phyloP scores from a whole-genome alignment of 306 rosid species.

The Cicer cuneatum region DNA sequence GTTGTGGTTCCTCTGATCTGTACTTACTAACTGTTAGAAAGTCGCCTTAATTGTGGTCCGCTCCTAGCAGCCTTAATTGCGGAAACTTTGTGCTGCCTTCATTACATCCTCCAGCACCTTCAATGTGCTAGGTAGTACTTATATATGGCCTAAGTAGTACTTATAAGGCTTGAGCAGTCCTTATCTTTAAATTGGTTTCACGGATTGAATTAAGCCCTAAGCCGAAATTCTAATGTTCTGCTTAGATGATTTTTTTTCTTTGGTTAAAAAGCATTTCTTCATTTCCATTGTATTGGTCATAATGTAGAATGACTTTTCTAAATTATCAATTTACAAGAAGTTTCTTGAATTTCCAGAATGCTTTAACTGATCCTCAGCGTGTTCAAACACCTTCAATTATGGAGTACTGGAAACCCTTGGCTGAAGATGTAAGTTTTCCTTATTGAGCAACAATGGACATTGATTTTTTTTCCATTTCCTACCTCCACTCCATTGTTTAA shows the following conservation, averaged over 20 bases:
- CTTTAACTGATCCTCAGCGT: conserved; percentile 92
- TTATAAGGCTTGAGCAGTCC: neutral
- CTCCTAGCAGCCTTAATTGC: neutral
- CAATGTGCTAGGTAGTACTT: neutral
- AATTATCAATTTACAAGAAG: conserved; percentile 17
- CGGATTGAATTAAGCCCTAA: neutral
- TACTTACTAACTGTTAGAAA: neutral
- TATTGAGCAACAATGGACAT: conserved; percentile 29
- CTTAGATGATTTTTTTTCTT: conserved; percentile 10
- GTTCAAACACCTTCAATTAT: conserved; percentile 87
- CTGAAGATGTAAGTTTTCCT: conserved; percentile 82
- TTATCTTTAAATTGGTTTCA: neutral
- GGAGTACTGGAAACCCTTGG: conserved; percentile 96
- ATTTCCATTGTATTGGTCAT: conserved; percentile 37
- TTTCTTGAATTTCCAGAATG: conserved; percentile 64
- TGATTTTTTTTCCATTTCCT: conserved; percentile 7
- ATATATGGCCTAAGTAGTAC: conserved; percentile 1
- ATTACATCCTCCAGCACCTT: neutral
- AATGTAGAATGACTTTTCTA: conserved; percentile 5
- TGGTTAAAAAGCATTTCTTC: neutral
- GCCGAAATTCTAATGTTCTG: neutral
- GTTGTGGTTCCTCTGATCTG: conserved; percentile 5
- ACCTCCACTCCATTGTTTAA: conserved; percentile 19
- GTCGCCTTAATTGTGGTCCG: neutral
- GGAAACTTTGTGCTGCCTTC: neutral